A percentile compares a stretch with the other conserved stretches of the same genome.
These are phyloP conservation scores for Leccinum ochraceum DNA, from an alignment of 768 basidiomycete genomes.

Conservation along the genomic window DNA sequence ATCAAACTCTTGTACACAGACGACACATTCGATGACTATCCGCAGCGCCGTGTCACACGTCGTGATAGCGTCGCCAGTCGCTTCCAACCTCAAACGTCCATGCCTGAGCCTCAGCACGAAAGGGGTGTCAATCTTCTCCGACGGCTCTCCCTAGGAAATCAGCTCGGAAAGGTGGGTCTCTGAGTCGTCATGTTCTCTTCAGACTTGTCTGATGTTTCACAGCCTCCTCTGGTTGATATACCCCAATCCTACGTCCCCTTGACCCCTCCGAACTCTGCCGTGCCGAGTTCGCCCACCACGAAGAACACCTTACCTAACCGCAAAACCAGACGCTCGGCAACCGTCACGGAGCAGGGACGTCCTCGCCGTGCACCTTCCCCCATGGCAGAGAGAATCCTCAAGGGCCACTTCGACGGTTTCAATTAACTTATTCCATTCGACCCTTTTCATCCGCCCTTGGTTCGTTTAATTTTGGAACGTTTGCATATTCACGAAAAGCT, in stretches of 20 bases:
- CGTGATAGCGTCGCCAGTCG: conserved; percentile 61
- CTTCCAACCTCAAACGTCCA: conserved; percentile 47
- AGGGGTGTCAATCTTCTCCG: conserved; percentile 72
- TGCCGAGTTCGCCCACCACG: conserved; percentile 28
- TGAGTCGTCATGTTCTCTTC: neutral
- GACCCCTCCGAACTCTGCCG: conserved; percentile 55
- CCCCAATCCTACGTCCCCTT: conserved; percentile 36
- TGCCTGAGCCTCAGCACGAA: conserved; percentile 53
- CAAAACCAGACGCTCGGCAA: conserved; percentile 59
- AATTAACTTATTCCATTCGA: conserved; percentile 45
- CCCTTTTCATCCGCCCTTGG: neutral
- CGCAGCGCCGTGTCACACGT: conserved; percentile 51
- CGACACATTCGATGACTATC: conserved; percentile 44
- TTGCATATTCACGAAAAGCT: conserved; percentile 1
- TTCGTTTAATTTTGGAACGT: conserved; percentile 6
- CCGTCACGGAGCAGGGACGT: conserved; percentile 47
- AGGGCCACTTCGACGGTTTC: conserved; percentile 91
- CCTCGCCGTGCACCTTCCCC: conserved; percentile 76
- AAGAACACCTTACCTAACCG: conserved; percentile 27
- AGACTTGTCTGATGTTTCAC: neutral
- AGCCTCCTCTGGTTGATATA: conserved; percentile 19
- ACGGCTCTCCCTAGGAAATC: conserved; percentile 68
- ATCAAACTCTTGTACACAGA: conserved; percentile 26
- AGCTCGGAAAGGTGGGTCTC: conserved; percentile 56
- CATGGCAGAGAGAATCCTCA: conserved; percentile 89